Base-by-base conservation (phyloP, 169 alveolate species). In the Plasmodium blacklocki region DNA sequence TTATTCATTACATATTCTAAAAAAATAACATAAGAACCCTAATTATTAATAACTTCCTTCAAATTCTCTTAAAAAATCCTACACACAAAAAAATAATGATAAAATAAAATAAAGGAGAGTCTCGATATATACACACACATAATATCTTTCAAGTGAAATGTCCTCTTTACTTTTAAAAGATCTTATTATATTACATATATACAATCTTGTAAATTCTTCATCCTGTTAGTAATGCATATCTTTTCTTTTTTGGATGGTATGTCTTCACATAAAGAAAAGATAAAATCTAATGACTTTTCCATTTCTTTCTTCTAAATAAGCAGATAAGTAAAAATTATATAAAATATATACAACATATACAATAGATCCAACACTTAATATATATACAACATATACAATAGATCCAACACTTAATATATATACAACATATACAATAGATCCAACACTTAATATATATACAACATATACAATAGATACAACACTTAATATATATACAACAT, bases 161-260 rank as follows among this genome's bases (percentile, higher is more conserved):
- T 39, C 9, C 47, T 39, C 47, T 49, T 70, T 70, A 70, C 56
- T 39, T 21, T 18, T 56, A 21, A n/a, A 45, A 72, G 9, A 14
- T 68, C 18, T 64, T 76, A 12, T 56, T 23, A 50, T 23, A 49
- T 64, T 67, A 78, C 89, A 66, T 78, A 64, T 78, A 78, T 78
- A 49, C 78, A 78, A 78, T 78, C 78, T 21, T 78, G 78, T 43
- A 78, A 70, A 58, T 78, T 78, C 47, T 78, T 78, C 52, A 78
- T 78, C 54, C 89, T 66, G 45, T 78, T 78, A 7, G 66, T 70
- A 47, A 78, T 29, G 29, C 89, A 78, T 15, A 78, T 78, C 26
- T 78, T 78, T 56, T 78, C 89, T 70, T 78, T 78, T 43, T 78
- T 78, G 47, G 89, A 64, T 78, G 54, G 26, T 78, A 78, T 78